Base-by-base conservation (phyloP, 352 stramenopile genomes). In the Achlya hypogyna region DNA sequence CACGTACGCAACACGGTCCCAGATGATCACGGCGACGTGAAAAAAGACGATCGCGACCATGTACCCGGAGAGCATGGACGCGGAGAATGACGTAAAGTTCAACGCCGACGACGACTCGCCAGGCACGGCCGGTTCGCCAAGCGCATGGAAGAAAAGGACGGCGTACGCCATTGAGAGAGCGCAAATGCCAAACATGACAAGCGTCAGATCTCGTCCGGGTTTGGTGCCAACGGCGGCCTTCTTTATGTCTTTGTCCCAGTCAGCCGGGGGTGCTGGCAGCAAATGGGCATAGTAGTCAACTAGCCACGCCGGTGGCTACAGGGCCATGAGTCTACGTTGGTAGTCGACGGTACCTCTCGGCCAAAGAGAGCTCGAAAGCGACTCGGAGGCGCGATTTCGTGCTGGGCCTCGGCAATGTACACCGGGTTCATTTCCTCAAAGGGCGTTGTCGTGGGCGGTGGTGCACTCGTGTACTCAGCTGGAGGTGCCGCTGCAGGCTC, bases 221-320 rank as follows among this genome's bases (percentile, higher is more conserved):
- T 95, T 95, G 34, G 83, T 76, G 1, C 83, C 84, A 1, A 75
- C 80, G 49, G 92, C 89, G 4, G 86, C 85, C 14, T 84, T 78
- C 29, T 95, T 79, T 42, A 93, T 93, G 59, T 93, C 83, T 54
- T 88, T 91, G 71, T 95, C 86, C 86, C 86, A 95, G 54, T 90
- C 75, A 49, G 75, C 40, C 10, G 86, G 86, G 32, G 84, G 82
- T 10, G 74, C 66, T 43, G 79, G 87, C 25, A 91, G 71, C 10
- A 95, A 74, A 4, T 75, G 74, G 5, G 83, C 69, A 52, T 89
- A 89, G 65, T 91, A 95, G 9, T 60, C 71, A 32, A 80, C 58
- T 14, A 76, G 20, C 40, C 38, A 67, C n/a, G 20, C 4, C 22
- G 60, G 60, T 14, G 51, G 29, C 60, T 67, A 67, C 49, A 56